These are phyloP conservation scores for Ophiobolus disseminans DNA, from an alignment of 2,329 filamentous ascomycete genomes.

Conservation along the genomic window DNA sequence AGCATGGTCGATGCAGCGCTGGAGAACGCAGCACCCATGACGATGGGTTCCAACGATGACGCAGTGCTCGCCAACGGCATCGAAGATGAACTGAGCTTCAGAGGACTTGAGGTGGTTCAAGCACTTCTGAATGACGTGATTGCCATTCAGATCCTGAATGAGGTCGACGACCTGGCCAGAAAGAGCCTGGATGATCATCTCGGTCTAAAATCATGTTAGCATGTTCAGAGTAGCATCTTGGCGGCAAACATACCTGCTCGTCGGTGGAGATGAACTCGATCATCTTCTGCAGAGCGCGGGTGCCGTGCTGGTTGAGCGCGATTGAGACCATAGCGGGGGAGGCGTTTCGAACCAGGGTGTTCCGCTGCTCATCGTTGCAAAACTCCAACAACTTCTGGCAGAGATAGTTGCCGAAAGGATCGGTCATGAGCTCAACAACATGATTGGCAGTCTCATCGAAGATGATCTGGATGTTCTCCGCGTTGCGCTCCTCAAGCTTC, in stretches of 20 bases:
- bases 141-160: constrained; percentile 97
- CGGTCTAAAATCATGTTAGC: constrained; percentile 57
- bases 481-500: constrained; percentile 89
- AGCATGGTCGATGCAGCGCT: constrained; percentile 97
- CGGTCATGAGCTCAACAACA: constrained; percentile 95
- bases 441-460: constrained; percentile 93
- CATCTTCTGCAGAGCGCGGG: constrained; percentile 97
- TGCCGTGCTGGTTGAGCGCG: constrained; percentile 96
- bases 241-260: constrained; percentile 63
- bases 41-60: constrained; percentile 94
- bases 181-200: constrained; percentile 86
- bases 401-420: constrained; percentile 98
- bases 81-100: constrained; percentile 96
- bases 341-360: constrained; percentile 88
- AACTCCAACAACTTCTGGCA: constrained; percentile 98
- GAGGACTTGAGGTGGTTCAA: constrained; percentile 86
- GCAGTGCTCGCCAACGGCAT: constrained; percentile 86
- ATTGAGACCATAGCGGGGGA: constrained; percentile 88
- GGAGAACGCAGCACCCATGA: constrained; percentile 96
- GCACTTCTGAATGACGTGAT: constrained; percentile 99
- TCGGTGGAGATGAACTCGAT: constrained; percentile 92
- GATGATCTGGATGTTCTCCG: constrained; percentile 87
- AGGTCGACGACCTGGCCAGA: constrained; percentile 86
- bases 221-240: background rate
- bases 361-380: constrained; percentile 94